A percentile compares a stretch with the other conserved stretches of the same genome.
Conservation (phyloP, 768 basidiomycete species). For the Leccinum disarticulatum region DNA sequence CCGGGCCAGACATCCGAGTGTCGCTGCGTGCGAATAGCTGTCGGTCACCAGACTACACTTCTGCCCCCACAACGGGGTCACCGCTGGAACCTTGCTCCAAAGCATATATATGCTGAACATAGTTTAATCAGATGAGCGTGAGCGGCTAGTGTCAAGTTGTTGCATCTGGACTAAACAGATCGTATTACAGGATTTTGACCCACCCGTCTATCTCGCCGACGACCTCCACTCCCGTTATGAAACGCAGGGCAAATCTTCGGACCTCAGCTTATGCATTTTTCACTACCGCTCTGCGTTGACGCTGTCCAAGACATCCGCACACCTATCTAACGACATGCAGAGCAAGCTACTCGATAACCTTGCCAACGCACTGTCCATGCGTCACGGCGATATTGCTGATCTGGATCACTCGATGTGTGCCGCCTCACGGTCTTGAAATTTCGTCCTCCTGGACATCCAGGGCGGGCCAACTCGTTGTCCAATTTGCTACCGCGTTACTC, state of each 20-base stretch:
- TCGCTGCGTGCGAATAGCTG: neutral
- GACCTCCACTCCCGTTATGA: constrained; percentile 26
- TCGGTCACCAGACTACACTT: too few relatives aligned
- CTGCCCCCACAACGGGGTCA: constrained; percentile 2
- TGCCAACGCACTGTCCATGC: constrained; percentile 25
- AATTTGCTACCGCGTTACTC: constrained; percentile 31
- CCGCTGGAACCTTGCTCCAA: neutral
- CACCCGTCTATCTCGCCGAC: constrained; percentile 25
- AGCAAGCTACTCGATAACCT: constrained; percentile 31
- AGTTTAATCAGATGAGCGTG: constrained; percentile 18
- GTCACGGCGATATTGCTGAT: constrained; percentile 26
- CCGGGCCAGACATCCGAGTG: neutral
- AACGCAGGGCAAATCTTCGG: constrained; percentile 18
- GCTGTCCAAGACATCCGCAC: constrained; percentile 17
- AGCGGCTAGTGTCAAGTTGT: neutral
- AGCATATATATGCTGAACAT: neutral
- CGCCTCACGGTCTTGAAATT: constrained; percentile 27
- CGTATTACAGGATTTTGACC: constrained; percentile 20
- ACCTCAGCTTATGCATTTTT: constrained; percentile 28
- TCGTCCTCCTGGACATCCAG: constrained; percentile 27
- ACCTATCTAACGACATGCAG: constrained; percentile 19
- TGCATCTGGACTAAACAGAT: neutral
- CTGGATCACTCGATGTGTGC: constrained; percentile 29
- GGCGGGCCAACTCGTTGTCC: constrained; percentile 23
- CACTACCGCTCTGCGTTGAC: constrained; percentile 29